Percentiles rank a stretch among this genome's conserved stretches.
phyloP scores from a whole-genome alignment of 2,329 filamentous ascomycete genomes.

The Corynespora cassiicola region DNA sequence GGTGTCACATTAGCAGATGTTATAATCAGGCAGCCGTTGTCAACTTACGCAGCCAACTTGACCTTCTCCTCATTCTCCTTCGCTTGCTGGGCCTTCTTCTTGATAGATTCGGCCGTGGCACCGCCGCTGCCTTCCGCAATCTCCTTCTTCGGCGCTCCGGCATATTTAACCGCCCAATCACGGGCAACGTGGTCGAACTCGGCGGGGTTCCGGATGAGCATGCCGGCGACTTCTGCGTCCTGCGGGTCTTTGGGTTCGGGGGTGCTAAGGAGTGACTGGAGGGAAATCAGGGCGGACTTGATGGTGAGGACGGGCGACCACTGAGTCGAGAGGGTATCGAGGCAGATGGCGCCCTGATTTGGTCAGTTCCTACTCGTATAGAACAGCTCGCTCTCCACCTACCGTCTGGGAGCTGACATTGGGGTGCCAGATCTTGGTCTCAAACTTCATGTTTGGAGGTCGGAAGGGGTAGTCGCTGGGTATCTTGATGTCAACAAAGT shows the following conservation, averaged over 20 bases:
- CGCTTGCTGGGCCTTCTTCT: conserved; percentile 59
- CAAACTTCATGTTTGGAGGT: conserved; percentile 87
- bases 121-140: conserved; percentile 61
- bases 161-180: conserved; percentile 88
- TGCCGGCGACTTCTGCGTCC: conserved; percentile 72
- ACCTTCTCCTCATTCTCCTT: conserved; percentile 66
- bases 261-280: conserved; percentile 90
- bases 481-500: conserved; percentile 83
- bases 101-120: conserved; percentile 60
- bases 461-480: conserved; percentile 92
- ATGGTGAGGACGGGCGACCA: conserved; percentile 98
- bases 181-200: conserved; percentile 72
- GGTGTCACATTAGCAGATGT: conserved; percentile 37
- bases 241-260: conserved; percentile 97
- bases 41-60: conserved; percentile 60
- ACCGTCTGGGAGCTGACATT: conserved; percentile 96
- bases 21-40: too few species aligned
- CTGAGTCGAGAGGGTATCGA: conserved; percentile 86
- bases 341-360: conserved; percentile 89
- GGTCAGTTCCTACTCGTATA: conserved; percentile 26
- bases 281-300: conserved; percentile 90
- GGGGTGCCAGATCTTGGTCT: conserved; percentile 95
- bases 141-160: conserved; percentile 71
- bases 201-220: conserved; percentile 10
- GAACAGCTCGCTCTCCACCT: conserved; percentile 43